These are phyloP conservation scores for Stephania japonica DNA, from an alignment of 164 flowering plant genomes.

Conservation along the genomic window DNA sequence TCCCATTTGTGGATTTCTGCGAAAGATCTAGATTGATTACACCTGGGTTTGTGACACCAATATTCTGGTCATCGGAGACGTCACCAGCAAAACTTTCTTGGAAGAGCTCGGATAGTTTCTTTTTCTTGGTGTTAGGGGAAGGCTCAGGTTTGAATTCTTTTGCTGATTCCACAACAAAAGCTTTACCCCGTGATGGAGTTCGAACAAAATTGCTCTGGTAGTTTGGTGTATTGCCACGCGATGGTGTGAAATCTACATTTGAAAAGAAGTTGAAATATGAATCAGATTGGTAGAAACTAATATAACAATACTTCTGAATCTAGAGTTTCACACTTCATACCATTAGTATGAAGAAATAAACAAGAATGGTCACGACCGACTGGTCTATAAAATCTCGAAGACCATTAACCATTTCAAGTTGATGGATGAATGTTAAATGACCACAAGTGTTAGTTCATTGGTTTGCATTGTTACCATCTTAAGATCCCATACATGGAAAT, in stretches of 20 bases:
- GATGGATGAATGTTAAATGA: no score
- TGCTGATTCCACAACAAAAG: conserved; percentile 16
- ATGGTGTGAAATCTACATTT: conserved; percentile 73
- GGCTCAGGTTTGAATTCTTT: conserved; percentile 20
- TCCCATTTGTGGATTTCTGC: conserved; percentile 27
- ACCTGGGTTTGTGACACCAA: conserved; percentile 14
- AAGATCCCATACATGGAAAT: no score
- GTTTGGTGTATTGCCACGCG: conserved; percentile 61
- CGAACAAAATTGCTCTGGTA: conserved; percentile 27
- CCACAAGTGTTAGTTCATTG: no score
- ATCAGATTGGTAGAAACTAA: not conserved
- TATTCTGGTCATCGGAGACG: conserved; percentile 15
- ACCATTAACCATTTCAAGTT: not conserved
- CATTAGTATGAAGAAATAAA: not conserved
- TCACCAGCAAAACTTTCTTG: conserved; percentile 37
- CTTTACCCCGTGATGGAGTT: conserved; percentile 30
- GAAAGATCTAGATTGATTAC: conserved; percentile 17
- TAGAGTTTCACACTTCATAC: not conserved
- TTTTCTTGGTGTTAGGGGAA: conserved; percentile 50
- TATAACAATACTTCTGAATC: not conserved
- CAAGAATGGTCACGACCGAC: not conserved
- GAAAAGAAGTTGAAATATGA: not conserved
- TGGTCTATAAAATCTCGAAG: not conserved
- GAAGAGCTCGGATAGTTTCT: conserved; percentile 62
- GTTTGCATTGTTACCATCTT: no score